These are phyloP conservation scores for Colletotrichum sublineola DNA, from an alignment of 2,329 filamentous ascomycete species.

Conservation along the genomic window DNA sequence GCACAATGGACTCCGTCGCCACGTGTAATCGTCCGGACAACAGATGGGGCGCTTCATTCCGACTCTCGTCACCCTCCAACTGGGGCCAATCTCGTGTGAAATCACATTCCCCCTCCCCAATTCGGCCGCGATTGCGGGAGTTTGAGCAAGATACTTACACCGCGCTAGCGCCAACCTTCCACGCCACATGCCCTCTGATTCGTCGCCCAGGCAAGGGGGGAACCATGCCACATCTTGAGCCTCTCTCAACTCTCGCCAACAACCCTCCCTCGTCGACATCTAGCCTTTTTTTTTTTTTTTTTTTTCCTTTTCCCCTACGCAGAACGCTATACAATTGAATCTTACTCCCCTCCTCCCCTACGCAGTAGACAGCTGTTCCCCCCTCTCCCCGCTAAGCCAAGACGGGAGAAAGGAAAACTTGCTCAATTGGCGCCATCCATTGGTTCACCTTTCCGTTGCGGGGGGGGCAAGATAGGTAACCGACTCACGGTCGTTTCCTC, in stretches of 20 bases:
- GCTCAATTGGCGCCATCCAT: constrained; percentile 46
- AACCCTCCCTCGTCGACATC: neutral
- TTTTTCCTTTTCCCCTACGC: neutral
- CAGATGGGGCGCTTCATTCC: constrained; percentile 19
- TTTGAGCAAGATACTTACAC: constrained; percentile 44
- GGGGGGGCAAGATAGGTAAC: neutral
- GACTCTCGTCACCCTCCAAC: neutral
- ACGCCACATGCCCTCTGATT: constrained; percentile 36
- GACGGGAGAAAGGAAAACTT: constrained; percentile 40
- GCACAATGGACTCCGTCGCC: neutral
- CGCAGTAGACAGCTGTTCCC: constrained; percentile 11
- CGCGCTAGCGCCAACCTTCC: constrained; percentile 37
- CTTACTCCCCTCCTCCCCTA: neutral
- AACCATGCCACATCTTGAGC: constrained; percentile 19
- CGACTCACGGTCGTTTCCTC: neutral
- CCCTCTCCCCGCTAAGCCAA: neutral
- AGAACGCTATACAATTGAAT: neutral
- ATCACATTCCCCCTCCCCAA: neutral
- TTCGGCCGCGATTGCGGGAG: constrained; percentile 34
- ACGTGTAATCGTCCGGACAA: constrained; percentile 6
- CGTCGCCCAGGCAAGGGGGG: constrained; percentile 13
- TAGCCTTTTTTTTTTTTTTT: neutral
- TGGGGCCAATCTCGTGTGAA: neutral
- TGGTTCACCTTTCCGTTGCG: constrained; percentile 30
- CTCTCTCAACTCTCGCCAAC: constrained; percentile 2